These are phyloP conservation scores for Dothistroma septosporum DNA, from an alignment of 2,329 filamentous ascomycete species.

Conservation along the genomic window DNA sequence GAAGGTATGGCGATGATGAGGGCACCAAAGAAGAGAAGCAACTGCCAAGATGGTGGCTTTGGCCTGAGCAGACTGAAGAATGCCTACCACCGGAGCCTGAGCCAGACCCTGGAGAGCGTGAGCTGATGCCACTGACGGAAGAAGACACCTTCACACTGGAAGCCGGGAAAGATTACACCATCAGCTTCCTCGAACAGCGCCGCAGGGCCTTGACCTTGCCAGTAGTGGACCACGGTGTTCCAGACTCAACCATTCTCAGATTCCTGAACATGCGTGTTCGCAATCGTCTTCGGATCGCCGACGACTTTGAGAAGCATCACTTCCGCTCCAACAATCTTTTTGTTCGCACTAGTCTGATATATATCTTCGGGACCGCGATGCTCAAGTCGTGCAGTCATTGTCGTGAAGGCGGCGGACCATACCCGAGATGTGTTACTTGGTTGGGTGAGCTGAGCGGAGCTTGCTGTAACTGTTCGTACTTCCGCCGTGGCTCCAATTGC, in stretches of 20 bases:
- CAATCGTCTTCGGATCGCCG: background rate
- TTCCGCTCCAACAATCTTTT: background rate
- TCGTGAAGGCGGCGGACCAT: background rate
- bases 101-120: background rate
- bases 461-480: background rate
- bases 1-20: background rate
- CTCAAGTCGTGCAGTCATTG: background rate
- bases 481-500: background rate
- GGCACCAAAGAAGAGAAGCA: background rate
- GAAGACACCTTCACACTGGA: background rate
- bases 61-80: background rate
- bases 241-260: background rate
- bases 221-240: background rate
- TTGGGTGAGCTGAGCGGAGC: background rate
- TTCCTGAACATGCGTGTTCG: background rate
- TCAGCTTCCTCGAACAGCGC: slow-evolving; percentile 2
- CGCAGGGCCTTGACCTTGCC: background rate
- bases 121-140: background rate
- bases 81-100: background rate
- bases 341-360: background rate
- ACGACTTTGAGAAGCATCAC: background rate
- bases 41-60: background rate
- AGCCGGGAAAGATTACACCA: background rate
- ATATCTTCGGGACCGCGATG: background rate
- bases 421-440: background rate